Base-by-base conservation (phyloP, 139 green algal genomes). In the Chlorella ohadii region DNA sequence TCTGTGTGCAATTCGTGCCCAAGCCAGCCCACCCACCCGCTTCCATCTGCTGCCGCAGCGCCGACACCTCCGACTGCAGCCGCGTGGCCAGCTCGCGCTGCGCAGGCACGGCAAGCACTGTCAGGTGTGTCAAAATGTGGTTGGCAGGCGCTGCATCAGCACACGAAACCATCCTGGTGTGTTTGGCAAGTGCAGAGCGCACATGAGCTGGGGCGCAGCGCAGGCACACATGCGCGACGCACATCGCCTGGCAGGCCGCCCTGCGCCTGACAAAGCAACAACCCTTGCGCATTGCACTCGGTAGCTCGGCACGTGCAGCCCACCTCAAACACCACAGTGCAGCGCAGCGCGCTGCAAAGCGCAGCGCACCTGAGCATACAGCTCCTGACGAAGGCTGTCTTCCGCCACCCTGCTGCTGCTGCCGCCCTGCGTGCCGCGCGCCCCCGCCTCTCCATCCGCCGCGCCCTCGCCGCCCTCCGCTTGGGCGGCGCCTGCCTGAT, bases 341-440 rank as follows among this genome's bases (percentile, higher is more conserved):
- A 68, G 28, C 12, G 28, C 63, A 34, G 59, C 20, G 59, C 6
- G 22, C 20, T 16, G 20, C 59, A 66, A 66, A 66, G 59, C 59
- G 41, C 64, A 71, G 65, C 71, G 1, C 76, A 82, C 76, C 80
- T 95, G 93, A 7, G 72, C 83, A 33, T 83, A 75, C 51, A 96
- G 86, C 88, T 96, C 93, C 38, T 86, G 70, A 16, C 93, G 87
- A 81, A 96, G 64, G 38, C 82, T 85, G n/a, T 94, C 91, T 84
- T 95, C 93, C 27, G 92, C 44, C 2, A 39, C 59, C 25, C 74
- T 39, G 36, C 41, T 36, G 23, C 13, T 47, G 5, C 16, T 17
- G 19, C 12, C 25, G 16, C 27, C 41, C 41, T 33, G 41, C 7
- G 31, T 27, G 27, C 13, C 63, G 6, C 51, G 51, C 22, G 57